Evolutionary conservation across 1,139 yeast species (phyloP).

Genomic region (Zhuliangozyma parablackwelliae): DNA sequence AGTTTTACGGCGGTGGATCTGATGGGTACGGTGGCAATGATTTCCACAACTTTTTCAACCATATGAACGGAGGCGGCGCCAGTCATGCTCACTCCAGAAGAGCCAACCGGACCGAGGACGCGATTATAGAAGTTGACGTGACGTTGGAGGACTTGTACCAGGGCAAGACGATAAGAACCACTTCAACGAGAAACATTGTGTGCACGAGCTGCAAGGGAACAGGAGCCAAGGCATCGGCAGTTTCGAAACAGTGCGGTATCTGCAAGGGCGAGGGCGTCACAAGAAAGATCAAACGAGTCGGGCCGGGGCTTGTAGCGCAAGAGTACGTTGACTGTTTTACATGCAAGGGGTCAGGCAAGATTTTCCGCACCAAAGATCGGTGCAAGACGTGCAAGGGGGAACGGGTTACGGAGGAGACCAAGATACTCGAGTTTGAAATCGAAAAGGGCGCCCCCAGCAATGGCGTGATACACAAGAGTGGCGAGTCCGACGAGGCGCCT

Average conservation of each 20-base stretch:
- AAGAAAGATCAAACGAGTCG: conserved; percentile 59
- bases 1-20: conserved; percentile 21
- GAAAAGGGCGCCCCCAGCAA: conserved; percentile 66
- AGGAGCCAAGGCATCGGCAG: conserved; percentile 66
- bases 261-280: conserved; percentile 75
- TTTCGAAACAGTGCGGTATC: conserved; percentile 49
- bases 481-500: conserved; percentile 75
- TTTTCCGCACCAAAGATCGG: conserved; percentile 59
- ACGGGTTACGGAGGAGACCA: conserved; percentile 60
- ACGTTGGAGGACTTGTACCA: conserved; percentile 72
- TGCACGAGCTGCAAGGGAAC: conserved; percentile 72
- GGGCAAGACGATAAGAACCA: conserved; percentile 76
- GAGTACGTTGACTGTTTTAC: conserved; percentile 59
- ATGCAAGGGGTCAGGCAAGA: conserved; percentile 72
- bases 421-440: conserved; percentile 73
- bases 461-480: conserved; percentile 55
- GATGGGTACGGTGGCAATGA: conserved; percentile 46
- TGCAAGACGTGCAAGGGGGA: conserved; percentile 77
- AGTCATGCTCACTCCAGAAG: conserved; percentile 1
- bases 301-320: conserved; percentile 72
- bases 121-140: conserved; percentile 57
- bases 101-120: conserved; percentile 57
- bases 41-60: conserved; percentile 64
- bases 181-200: conserved; percentile 66
- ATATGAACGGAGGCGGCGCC: conserved; percentile 27